A percentile compares a stretch with the other conserved stretches of the same genome.
These are phyloP conservation scores for Hanseniaspora mollemarum DNA, from an alignment of 805 yeast species.

Conservation along the genomic window DNA sequence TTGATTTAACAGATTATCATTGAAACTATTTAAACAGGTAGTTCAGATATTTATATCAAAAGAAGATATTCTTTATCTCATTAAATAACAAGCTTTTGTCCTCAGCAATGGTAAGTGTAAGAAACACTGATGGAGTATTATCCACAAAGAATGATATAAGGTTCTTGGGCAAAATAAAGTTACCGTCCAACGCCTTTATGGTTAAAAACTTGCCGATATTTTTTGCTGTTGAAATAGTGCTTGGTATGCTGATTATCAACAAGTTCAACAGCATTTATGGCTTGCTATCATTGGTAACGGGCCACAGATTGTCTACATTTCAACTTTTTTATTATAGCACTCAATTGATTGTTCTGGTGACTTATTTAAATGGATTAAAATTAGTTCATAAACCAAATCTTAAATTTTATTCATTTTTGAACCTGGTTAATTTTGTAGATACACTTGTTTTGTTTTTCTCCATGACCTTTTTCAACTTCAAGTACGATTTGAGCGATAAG, in stretches of 20 bases:
- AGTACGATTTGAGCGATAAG: conserved; percentile 1
- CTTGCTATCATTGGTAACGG: conserved; percentile 70
- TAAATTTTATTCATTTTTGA: conserved; percentile 50
- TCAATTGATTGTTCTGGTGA: conserved; percentile 51
- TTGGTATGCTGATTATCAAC: conserved; percentile 67
- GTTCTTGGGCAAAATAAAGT: conserved; percentile 3
- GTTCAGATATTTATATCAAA: too few species aligned
- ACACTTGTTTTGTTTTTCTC: conserved; percentile 29
- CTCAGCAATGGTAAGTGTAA: background rate
- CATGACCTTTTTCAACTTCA: conserved; percentile 10
- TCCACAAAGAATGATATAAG: background rate
- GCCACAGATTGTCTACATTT: conserved; percentile 44
- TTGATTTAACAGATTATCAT: too few species aligned
- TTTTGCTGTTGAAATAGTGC: conserved; percentile 72
- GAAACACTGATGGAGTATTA: background rate
- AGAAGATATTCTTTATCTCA: background rate
- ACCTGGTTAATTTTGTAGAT: conserved; percentile 54
- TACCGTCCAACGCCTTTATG: conserved; percentile 38
- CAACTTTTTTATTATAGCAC: conserved; percentile 72
- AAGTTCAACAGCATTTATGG: conserved; percentile 87
- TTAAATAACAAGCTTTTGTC: background rate
- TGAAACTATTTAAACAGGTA: too few species aligned
- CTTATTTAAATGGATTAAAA: conserved; percentile 49
- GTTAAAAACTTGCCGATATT: conserved; percentile 65
- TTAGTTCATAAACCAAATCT: conserved; percentile 45